Percentiles rank a stretch among this genome's conserved stretches.
These are phyloP conservation scores for Cerioporus squamosus DNA, from an alignment of 1,284 basidiomycete genomes.

Conservation along the genomic window DNA sequence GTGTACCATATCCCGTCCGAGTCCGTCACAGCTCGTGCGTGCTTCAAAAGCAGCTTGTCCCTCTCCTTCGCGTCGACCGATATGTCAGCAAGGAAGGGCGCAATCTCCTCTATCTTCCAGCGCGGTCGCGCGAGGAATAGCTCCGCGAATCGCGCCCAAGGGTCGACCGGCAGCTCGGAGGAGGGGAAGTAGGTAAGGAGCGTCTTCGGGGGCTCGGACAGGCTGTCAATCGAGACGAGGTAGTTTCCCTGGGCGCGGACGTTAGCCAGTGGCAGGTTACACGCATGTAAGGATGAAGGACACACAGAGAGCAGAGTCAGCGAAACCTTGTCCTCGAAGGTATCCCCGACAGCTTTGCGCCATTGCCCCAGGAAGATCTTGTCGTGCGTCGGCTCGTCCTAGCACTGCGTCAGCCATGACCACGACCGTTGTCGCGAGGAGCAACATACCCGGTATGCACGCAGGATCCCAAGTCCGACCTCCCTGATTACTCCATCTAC, in stretches of 20 bases:
- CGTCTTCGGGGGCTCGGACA: constrained; percentile 30
- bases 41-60: constrained; percentile 86
- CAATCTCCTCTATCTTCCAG: constrained; percentile 83
- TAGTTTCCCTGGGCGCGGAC: constrained; percentile 66
- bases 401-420: constrained; percentile 5
- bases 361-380: constrained; percentile 67
- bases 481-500: constrained; percentile 61
- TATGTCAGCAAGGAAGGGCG: constrained; percentile 81
- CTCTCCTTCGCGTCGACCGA: constrained; percentile 82
- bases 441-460: constrained; percentile 58
- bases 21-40: constrained; percentile 78
- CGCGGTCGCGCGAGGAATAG: constrained; percentile 78
- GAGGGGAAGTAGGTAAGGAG: constrained; percentile 74
- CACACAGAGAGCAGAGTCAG: constrained; percentile 70
- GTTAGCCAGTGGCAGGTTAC: background rate
- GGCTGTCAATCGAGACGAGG: constrained; percentile 45
- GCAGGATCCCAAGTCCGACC: constrained; percentile 73
- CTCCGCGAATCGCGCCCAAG: constrained; percentile 79
- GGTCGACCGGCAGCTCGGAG: constrained; percentile 71
- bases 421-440: background rate
- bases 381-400: constrained; percentile 62
- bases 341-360: constrained; percentile 74
- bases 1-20: constrained; percentile 73
- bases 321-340: constrained; percentile 63
- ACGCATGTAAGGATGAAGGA: constrained; percentile 9